These are phyloP conservation scores for Penicillium oxalicum DNA, from an alignment of 2,329 filamentous ascomycete species.

Conservation along the genomic window DNA sequence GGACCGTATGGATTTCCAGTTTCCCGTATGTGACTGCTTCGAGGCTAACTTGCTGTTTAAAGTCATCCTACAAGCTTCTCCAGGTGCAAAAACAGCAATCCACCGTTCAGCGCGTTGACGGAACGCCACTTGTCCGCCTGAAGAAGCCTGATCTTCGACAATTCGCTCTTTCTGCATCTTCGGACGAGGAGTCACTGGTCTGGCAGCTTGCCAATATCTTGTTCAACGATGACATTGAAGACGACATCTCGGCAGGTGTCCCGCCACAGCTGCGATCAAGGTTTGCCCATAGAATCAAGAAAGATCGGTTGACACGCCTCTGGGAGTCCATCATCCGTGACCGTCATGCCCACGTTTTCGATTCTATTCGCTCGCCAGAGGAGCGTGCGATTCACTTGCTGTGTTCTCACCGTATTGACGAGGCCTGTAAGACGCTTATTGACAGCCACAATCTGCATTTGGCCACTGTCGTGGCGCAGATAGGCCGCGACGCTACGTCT, in stretches of 20 bases:
- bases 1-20: conserved; percentile 15
- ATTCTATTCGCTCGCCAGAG: conserved; percentile 60
- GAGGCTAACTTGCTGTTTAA: conserved; percentile 2
- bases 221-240: conserved; percentile 62
- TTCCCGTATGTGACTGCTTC: conserved; percentile 10
- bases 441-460: conserved; percentile 73
- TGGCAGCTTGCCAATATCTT: conserved; percentile 85
- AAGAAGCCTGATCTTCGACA: conserved; percentile 29
- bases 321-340: conserved; percentile 47
- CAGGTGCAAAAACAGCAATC: conserved; percentile 32
- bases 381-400: conserved; percentile 79
- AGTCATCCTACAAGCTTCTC: conserved; percentile 21
- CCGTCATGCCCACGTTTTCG: conserved; percentile 62
- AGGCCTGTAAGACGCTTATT: conserved; percentile 75
- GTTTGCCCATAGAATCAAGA: conserved; percentile 43
- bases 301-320: conserved; percentile 42
- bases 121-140: conserved; percentile 52
- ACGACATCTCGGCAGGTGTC: conserved; percentile 41
- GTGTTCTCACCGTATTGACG: conserved; percentile 69
- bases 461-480: conserved; percentile 75
- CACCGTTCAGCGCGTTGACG: conserved; percentile 47
- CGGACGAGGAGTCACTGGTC: conserved; percentile 45
- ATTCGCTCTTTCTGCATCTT: conserved; percentile 26
- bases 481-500: conserved; percentile 64
- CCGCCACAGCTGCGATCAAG: conserved; percentile 34